Evolutionary conservation across 345 rosid species (phyloP), one percentile per base, ranked within the genome.

Genomic region (Arabidopsis suecica): DNA sequence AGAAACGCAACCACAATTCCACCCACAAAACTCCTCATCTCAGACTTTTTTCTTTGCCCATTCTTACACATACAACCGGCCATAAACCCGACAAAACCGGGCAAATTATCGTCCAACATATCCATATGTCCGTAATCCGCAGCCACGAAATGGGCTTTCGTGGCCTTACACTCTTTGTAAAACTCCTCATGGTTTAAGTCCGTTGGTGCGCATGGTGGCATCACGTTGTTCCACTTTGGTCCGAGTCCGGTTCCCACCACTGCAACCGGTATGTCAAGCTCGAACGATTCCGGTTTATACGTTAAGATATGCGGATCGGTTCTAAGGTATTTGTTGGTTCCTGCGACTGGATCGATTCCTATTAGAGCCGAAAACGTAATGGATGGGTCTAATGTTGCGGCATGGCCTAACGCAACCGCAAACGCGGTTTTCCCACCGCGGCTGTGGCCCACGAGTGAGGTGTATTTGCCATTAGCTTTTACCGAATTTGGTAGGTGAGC

Each of bases 41-140:
- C 66, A 33, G 51, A 64, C 50, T 77, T 77, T 3, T 64, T 23
- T 0, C 65, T 12, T 20, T 63, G 47, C 28, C 72, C 72, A 2
- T 71, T 77, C 66, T 77, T 77, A 40, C 80, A 77, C 71, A 64
- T 13, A 55, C 80, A 70, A 45, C 70, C 80, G 2, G 70, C 75
- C 75, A 69, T 18, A 54, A 42, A 60, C 75, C 80, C 76, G 40
- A 69, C 36, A 48, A 54, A 36, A 69, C 71, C 70, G 18, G 58
- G 76, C 50, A 77, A 38, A 36, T 63, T 42, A 47, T 77, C 76
- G 54, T 77, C 80, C 66, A 77, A 77, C 80, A 77, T 77, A 57
- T 70, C 80, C 80, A 77, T 77, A 32, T 77, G 80, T 56, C 80
- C 80, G 9, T 64, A 71, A 45, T 77, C 66, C 45, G 80, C 76